Evolutionary conservation across 148 eudicot species (phyloP).

Genomic region (Rhododendron griersonianum): DNA sequence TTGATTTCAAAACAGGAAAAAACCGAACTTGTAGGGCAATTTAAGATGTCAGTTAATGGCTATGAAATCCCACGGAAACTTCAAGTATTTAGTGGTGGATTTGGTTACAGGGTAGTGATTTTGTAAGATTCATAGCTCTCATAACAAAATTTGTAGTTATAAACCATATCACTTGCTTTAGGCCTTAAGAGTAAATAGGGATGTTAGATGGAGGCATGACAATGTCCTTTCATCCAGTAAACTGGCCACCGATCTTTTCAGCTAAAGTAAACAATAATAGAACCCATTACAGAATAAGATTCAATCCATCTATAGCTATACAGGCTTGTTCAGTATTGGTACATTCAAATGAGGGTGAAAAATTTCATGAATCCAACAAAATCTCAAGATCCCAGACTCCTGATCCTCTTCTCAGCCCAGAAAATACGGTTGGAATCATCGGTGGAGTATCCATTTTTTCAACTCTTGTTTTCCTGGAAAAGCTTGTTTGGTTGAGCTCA

Average conservation of each 20-base stretch:
- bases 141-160: background rate
- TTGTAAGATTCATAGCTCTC: background rate
- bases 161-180: background rate
- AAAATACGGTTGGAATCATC: slow-evolving; percentile 47
- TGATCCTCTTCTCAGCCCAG: slow-evolving; percentile 11
- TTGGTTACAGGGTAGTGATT: background rate
- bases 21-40: background rate
- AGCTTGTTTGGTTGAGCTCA: slow-evolving; percentile 49
- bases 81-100: background rate
- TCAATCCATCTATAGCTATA: slow-evolving; percentile 10
- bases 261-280: slow-evolving; percentile 18
- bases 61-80: background rate
- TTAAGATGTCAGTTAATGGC: background rate
- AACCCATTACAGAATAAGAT: slow-evolving; percentile 14
- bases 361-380: slow-evolving; percentile 10
- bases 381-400: background rate
- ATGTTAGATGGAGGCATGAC: slow-evolving; percentile 23
- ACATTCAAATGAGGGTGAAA: slow-evolving; percentile 16
- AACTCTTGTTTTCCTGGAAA: slow-evolving; percentile 52
- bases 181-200: slow-evolving; percentile 2
- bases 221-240: slow-evolving; percentile 25
- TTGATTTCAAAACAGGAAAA: background rate
- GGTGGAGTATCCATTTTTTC: slow-evolving; percentile 52
- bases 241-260: slow-evolving; percentile 12
- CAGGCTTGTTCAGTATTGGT: background rate